Percentiles rank a stretch among this genome's conserved stretches.
phyloP scores from a whole-genome alignment of 2,329 filamentous ascomycete species.

The Cladorrhinum sp. region DNA sequence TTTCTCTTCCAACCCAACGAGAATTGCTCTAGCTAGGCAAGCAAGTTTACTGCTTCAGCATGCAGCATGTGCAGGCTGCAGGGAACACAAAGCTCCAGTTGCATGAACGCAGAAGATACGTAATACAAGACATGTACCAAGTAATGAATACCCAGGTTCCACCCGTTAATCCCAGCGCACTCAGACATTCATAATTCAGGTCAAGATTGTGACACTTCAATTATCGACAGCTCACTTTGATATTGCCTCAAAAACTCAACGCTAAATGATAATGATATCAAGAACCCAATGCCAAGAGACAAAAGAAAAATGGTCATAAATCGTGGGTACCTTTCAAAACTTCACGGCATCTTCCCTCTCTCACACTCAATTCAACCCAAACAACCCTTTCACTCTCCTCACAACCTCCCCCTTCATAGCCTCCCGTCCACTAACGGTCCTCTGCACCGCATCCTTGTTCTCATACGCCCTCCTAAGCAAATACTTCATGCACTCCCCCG shows the following conservation, averaged over 20 bases:
- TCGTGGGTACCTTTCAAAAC: background rate
- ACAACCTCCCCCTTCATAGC: constrained; percentile 62
- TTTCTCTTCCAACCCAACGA: too few relatives aligned
- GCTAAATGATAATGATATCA: too few relatives aligned
- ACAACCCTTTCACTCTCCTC: constrained; percentile 47
- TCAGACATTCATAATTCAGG: too few relatives aligned
- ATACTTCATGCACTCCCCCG: constrained; percentile 83
- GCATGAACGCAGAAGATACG: too few relatives aligned
- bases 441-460: constrained; percentile 67
- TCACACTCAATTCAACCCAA: constrained; percentile 33
- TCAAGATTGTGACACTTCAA: background rate
- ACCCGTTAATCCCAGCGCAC: too few relatives aligned
- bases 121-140: background rate
- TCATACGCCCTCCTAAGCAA: constrained; percentile 69
- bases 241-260: too few relatives aligned
- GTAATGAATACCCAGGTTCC: too few relatives aligned
- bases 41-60: too few relatives aligned
- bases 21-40: too few relatives aligned
- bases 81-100: too few relatives aligned
- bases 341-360: background rate
- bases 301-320: background rate
- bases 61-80: too few relatives aligned
- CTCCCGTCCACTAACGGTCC: constrained; percentile 59
- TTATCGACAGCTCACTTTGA: too few relatives aligned
- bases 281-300: background rate